These are phyloP conservation scores for Xylaria telfairii DNA, from an alignment of 495 filamentous ascomycete genomes.

Conservation along the genomic window DNA sequence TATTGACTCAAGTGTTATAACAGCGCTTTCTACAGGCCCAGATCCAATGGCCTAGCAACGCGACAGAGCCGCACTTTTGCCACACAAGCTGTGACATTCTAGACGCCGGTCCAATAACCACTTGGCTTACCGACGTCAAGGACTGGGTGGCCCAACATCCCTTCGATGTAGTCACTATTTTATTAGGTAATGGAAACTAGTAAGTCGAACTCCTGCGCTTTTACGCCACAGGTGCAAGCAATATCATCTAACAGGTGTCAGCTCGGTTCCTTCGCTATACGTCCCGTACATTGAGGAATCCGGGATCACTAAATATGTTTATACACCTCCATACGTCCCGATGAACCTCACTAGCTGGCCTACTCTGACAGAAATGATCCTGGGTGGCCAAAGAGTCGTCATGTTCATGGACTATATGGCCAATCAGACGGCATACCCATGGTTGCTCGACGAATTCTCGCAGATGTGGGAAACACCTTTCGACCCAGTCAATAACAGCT, in stretches of 20 bases:
- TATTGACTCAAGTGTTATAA: too few species aligned
- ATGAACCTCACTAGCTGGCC: slow-evolving; percentile 84
- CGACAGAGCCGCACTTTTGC: slow-evolving; percentile 64
- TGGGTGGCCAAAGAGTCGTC: slow-evolving; percentile 58
- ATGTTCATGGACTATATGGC: slow-evolving; percentile 80
- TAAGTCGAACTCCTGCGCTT: slow-evolving; percentile 50
- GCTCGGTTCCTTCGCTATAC: slow-evolving; percentile 50
- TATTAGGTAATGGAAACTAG: slow-evolving; percentile 84
- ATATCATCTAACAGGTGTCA: slow-evolving; percentile 17
- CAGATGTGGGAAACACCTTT: slow-evolving; percentile 82
- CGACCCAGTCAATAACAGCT: slow-evolving; percentile 65
- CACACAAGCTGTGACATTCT: slow-evolving; percentile 82
- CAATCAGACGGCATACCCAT: slow-evolving; percentile 76
- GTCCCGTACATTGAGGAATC: slow-evolving; percentile 63
- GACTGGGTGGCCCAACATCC: slow-evolving; percentile 78
- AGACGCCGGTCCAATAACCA: slow-evolving; percentile 76
- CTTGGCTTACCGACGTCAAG: slow-evolving; percentile 72
- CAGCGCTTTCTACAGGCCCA: slow-evolving; percentile 91
- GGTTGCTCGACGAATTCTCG: slow-evolving; percentile 75
- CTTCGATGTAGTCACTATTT: slow-evolving; percentile 89
- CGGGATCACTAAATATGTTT: slow-evolving; percentile 73
- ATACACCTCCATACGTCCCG: slow-evolving; percentile 69
- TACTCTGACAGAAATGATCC: slow-evolving; percentile 78
- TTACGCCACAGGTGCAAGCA: not conserved
- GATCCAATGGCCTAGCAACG: slow-evolving; percentile 56